Evolutionary conservation across 2,329 filamentous ascomycete genomes (phyloP), one percentile per base, ranked within the genome.

Genomic region (Penicillium corylophilum): DNA sequence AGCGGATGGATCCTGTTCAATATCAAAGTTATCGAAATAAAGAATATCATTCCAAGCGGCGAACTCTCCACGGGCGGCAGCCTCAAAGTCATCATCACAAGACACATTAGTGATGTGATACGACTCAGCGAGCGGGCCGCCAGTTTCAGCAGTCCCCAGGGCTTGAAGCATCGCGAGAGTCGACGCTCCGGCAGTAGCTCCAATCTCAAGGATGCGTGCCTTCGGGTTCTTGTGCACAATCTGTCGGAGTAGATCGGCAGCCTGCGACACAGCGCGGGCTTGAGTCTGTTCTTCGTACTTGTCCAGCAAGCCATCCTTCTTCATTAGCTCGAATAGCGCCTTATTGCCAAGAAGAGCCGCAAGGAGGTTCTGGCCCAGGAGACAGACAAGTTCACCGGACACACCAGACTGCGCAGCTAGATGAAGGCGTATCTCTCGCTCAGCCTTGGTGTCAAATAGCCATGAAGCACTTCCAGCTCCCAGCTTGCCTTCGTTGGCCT

Each of bases 91-190:
- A 5, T 29, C 26, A 18, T 18, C 22, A 68, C 67, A 50, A 79
- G 77, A 75, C 13, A 77, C 70, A 53, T 79, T 77, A 0, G 77
- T 79, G 58, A 71, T 79, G 1, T 69, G 72, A 56, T 77, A 78
- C 12, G 22, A 26, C 23, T 29, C 33, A 12, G 38, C 38, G 16
- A 29, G 20, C 29, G 44, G 39, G 12, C 49, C 49, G 28, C 44
- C 39, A 28, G 38, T 23, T 13, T 47, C 35, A 5, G 24, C 31
- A 6, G 23, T 53, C 9, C 53, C 57, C 7, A 64, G 40, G 9
- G 44, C 47, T n/a, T 56, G 24, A 1, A 61, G 26, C 7, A 56
- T 31, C 6, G 22, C 12, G 3, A 42, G 35, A 2, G 69, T 70
- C 2, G 63, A 63, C 0, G 56, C 67, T 1, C 67, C 70, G 10